Base-by-base conservation (phyloP, 495 filamentous ascomycete species). In the Penicillium arizonense region DNA sequence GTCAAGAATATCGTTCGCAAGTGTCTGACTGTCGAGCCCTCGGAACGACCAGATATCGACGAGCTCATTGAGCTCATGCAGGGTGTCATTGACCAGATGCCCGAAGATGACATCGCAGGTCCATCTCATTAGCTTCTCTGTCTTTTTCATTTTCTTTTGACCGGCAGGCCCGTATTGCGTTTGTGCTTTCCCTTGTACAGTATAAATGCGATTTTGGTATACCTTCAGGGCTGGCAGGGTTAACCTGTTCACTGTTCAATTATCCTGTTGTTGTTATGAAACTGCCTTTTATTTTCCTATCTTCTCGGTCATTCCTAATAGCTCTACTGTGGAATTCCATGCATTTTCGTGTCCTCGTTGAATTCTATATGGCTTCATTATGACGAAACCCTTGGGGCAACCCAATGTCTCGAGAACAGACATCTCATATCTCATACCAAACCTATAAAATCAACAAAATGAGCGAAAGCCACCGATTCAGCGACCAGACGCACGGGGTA, bases 1-100 rank as follows among this genome's bases (percentile, higher is more conserved):
- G 87, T 96, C 34, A 87, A 90, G 65, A 86, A 95, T 48, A 81
- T 97, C 5, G 91, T 97, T 37, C 76, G 91, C 72, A 85, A 80
- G 64, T 98, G 94, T 71, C 73, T 98, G 67, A 85, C 79, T 68
- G 91, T 98, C n/a, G 94, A 98, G 75, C 88, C 95, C 23, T 83
- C 77, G 9, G 95, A 98, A 63, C 77, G 94, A 53, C 94, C 94
- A 10, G 89, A 95, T 73, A 88, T 98, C 55, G 86, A 90, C 56
- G 87, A 96, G 76, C 65, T 98, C 73, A 96, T 96, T 62, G 72
- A 77, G 49, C 80, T 91, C 67, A 84, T 96, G 35, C 84, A 91
- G 74, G 73, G 78, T 42, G 87, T 90, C 7, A 83, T 97, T 59
- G 82, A 78, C 16, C 77, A 80, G 58, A 65, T 95, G 58, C 89